These are phyloP conservation scores for Penicillium sclerotiorum DNA, from an alignment of 2,329 filamentous ascomycete species.

Conservation along the genomic window DNA sequence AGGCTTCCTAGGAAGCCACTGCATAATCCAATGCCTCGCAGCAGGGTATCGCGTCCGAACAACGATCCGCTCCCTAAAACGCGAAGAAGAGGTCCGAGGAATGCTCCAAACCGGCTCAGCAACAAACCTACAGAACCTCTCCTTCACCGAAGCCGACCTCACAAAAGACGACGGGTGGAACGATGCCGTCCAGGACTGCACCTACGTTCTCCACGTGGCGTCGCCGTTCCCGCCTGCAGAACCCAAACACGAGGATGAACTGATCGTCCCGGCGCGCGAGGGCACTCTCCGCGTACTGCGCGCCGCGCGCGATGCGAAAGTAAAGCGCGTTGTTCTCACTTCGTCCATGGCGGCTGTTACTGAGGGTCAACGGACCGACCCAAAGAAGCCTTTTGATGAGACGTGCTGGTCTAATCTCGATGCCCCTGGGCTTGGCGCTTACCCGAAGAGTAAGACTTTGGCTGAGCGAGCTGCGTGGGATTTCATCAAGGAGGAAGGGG, in stretches of 20 bases:
- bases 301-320: constrained; percentile 8
- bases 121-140: neutral
- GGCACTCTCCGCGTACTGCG: constrained; percentile 11
- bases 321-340: constrained; percentile 11
- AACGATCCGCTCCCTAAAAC: constrained; percentile 7
- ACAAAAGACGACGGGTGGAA: constrained; percentile 9
- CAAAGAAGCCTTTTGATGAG: constrained; percentile 3
- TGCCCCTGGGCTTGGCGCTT: neutral
- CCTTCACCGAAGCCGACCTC: constrained; percentile 13
- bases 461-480: constrained; percentile 10
- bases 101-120: constrained; percentile 2
- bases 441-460: constrained; percentile 12
- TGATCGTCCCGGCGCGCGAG: constrained; percentile 11
- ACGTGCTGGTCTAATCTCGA: constrained; percentile 6
- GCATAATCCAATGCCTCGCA: constrained; percentile 8
- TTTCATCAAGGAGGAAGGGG: neutral
- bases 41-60: constrained; percentile 10
- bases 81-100: neutral
- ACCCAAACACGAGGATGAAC: constrained; percentile 8
- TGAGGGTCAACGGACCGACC: neutral
- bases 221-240: constrained; percentile 7
- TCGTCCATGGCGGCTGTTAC: constrained; percentile 10
- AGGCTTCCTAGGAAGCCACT: constrained; percentile 11
- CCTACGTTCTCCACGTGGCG: constrained; percentile 11
- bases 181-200: constrained; percentile 9